Evolutionary conservation across 1,284 basidiomycete species (phyloP).

Genomic region (Malassezia globosa): DNA sequence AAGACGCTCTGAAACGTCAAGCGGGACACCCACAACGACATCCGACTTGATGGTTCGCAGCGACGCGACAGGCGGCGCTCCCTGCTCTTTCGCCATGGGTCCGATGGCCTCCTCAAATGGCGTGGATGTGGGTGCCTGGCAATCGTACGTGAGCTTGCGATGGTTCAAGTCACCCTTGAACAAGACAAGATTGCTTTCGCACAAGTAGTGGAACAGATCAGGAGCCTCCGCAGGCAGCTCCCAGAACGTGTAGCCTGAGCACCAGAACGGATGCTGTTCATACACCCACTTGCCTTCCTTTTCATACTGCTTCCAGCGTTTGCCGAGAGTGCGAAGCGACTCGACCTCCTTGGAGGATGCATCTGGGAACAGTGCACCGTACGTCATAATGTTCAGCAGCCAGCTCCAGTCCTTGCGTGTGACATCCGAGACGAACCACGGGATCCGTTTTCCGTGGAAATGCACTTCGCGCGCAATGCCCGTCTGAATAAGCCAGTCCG

Average conservation of each 20-base stretch:
- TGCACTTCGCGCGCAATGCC: conserved; percentile 73
- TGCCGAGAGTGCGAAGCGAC: conserved; percentile 67
- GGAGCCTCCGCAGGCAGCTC: conserved; percentile 60
- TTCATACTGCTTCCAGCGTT: conserved; percentile 85
- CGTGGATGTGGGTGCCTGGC: conserved; percentile 66
- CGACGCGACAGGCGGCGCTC: conserved; percentile 64
- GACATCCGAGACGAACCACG: conserved; percentile 62
- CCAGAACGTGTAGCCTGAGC: conserved; percentile 55
- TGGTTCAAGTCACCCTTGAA: conserved; percentile 93
- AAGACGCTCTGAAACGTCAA: conserved; percentile 57
- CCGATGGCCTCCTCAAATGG: conserved; percentile 87
- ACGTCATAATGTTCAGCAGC: conserved; percentile 51
- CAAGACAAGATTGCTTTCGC: conserved; percentile 78
- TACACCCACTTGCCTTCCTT: conserved; percentile 87
- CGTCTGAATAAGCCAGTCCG: conserved; percentile 75
- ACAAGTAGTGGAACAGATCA: conserved; percentile 85
- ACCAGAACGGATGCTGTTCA: conserved; percentile 68
- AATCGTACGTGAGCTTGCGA: conserved; percentile 57
- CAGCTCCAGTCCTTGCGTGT: conserved; percentile 94
- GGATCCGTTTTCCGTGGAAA: conserved; percentile 66
- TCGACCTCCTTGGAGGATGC: conserved; percentile 71
- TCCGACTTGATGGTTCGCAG: conserved; percentile 45
- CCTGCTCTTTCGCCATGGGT: conserved; percentile 75
- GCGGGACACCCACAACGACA: conserved; percentile 68
- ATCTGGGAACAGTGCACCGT: conserved; percentile 56